Conservation (phyloP, 2,329 filamentous ascomycete genomes). For the Neonectria magnoliae region DNA sequence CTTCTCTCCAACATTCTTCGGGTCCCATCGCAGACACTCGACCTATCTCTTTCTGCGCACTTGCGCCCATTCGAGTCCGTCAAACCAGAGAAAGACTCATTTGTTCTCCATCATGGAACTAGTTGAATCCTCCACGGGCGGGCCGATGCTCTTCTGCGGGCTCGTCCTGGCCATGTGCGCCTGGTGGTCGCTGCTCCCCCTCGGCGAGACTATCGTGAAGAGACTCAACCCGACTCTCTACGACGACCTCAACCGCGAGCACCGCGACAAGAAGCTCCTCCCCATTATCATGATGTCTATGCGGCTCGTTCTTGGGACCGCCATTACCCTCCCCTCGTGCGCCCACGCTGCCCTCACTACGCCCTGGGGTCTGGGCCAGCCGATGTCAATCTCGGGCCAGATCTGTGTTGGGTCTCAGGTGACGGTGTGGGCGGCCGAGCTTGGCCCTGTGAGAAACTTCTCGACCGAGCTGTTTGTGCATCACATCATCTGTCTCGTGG, state of each 20-base stretch:
- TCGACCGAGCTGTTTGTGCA: slow-evolving; percentile 38
- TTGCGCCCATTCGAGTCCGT: neutral
- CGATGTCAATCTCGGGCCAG: slow-evolving; percentile 32
- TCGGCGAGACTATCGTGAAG: slow-evolving; percentile 25
- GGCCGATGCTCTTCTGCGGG: slow-evolving; percentile 31
- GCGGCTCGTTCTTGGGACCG: slow-evolving; percentile 31
- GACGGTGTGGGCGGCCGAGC: slow-evolving; percentile 37
- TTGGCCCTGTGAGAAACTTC: slow-evolving; percentile 24
- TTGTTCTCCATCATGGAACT: neutral
- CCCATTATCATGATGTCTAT: slow-evolving; percentile 31
- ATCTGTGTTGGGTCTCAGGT: slow-evolving; percentile 40
- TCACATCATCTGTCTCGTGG: slow-evolving; percentile 38
- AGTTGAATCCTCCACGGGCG: neutral
- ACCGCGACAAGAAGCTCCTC: slow-evolving; percentile 26
- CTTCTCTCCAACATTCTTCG: neutral
- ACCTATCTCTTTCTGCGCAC: neutral
- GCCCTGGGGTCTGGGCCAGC: slow-evolving; percentile 33
- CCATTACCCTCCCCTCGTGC: slow-evolving; percentile 14
- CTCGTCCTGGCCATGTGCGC: slow-evolving; percentile 28
- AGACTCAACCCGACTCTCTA: slow-evolving; percentile 24
- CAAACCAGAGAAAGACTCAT: neutral
- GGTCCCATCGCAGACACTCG: neutral
- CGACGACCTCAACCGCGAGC: slow-evolving; percentile 22
- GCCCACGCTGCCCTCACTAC: slow-evolving; percentile 32
- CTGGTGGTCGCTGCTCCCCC: slow-evolving; percentile 36